Evolutionary conservation across 2,329 filamentous ascomycete species (phyloP), one percentile per base, ranked within the genome.

Genomic region (Fusarium mundagurra): DNA sequence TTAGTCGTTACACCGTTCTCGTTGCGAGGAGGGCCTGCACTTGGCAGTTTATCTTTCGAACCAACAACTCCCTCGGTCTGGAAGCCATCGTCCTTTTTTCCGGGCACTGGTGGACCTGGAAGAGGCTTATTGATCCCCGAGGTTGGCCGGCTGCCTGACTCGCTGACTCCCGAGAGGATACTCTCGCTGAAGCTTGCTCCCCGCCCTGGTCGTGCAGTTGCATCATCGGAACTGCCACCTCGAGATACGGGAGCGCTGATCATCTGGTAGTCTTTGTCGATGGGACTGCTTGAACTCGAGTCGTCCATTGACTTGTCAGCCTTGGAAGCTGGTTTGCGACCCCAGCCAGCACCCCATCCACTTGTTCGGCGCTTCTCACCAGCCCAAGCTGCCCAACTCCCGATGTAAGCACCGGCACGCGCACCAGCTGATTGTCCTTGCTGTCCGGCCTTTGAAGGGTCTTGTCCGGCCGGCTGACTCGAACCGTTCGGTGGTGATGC

Each of bases 311-410:
- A 78, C 22, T 80, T 83, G 43, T 78, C 78, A 24, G 79, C 78
- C 77, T 80, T 82, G 39, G 64, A 38, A 18, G 65, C 76, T 64
- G 81, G 79, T 74, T 80, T 82, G 44, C 83, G 64, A 55, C 84
- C 83, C 81, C 84, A 85, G 51, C 82, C 82, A 31, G 78, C 81
- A 31, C 81, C 86, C 79, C 86, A 84, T 53, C 83, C 86, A n/a
- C 82, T 84, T 8, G 80, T 80, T 78, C 92, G 93, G 72, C 92
- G 87, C 84, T 95, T 96, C 84, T 96, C 93, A 57, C 91, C 91
- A 4, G 91, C 91, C 91, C 91, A 93, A 0, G 86, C 83, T 4
- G 91, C 90, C 91, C 91, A 93, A 76, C 90, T 92, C 44, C 90
- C 91, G 76, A 93, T 88, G 80, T 92, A 93, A 9, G 90, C 86